These are phyloP conservation scores for Calonectria henricotiae DNA, from an alignment of 2,329 filamentous ascomycete genomes.

Conservation along the genomic window DNA sequence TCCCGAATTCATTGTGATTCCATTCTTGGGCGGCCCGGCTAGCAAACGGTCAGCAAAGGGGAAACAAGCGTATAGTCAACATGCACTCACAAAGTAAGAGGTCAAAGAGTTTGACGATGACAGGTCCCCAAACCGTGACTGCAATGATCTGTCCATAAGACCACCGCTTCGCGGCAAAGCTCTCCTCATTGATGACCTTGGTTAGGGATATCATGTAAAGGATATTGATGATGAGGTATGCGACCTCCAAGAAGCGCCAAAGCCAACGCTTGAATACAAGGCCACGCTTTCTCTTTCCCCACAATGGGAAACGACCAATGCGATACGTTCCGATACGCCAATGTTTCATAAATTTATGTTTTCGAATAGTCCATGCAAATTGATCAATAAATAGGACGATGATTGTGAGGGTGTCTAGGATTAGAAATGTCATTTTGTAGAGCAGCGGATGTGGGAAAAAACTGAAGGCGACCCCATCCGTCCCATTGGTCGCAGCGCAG, in stretches of 20 bases:
- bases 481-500: constrained; percentile 57
- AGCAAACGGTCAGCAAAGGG: constrained; percentile 44
- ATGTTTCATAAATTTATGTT: constrained; percentile 55
- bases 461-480: constrained; percentile 56
- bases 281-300: constrained; percentile 52
- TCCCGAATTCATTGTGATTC: constrained; percentile 57
- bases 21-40: constrained; percentile 61
- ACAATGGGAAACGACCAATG: constrained; percentile 55
- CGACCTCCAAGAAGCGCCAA: constrained; percentile 58
- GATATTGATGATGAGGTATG: constrained; percentile 59
- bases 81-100: constrained; percentile 57
- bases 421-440: constrained; percentile 59
- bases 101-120: constrained; percentile 61
- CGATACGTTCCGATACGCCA: constrained; percentile 54
- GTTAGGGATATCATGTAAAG: constrained; percentile 59
- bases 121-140: constrained; percentile 60
- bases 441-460: constrained; percentile 60
- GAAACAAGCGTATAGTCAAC: not conserved
- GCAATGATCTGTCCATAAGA: constrained; percentile 61
- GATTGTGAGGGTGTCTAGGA: constrained; percentile 59
- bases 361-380: constrained; percentile 59
- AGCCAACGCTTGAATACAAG: constrained; percentile 54
- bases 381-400: constrained; percentile 56
- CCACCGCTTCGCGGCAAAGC: constrained; percentile 58
- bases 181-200: constrained; percentile 58